A percentile compares a stretch with the other conserved stretches of the same genome.
phyloP scores from a whole-genome alignment of 768 basidiomycete species.

The Gelatoporia subvermispora region DNA sequence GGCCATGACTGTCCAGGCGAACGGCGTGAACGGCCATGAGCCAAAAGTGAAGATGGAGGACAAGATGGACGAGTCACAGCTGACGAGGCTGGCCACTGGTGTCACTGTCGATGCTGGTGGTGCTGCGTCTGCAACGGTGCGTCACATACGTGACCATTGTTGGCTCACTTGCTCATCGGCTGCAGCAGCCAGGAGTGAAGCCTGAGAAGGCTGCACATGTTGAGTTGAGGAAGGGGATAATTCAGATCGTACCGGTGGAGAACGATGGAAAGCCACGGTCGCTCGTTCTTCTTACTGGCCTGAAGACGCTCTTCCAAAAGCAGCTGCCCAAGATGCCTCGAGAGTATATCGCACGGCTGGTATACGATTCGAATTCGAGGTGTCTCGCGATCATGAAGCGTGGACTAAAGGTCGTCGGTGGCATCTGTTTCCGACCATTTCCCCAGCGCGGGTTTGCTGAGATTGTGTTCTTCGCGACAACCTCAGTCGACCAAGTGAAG shows the following conservation, averaged over 20 bases:
- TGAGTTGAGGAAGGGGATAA: constrained; percentile 79
- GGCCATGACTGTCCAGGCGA: constrained; percentile 33
- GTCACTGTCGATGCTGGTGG: constrained; percentile 68
- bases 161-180: background rate
- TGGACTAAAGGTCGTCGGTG: constrained; percentile 94
- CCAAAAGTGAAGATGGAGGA: constrained; percentile 68
- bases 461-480: constrained; percentile 98
- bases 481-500: constrained; percentile 96
- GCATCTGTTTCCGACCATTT: constrained; percentile 96
- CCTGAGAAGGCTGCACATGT: constrained; percentile 74
- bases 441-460: constrained; percentile 93
- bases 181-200: constrained; percentile 44
- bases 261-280: constrained; percentile 77
- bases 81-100: constrained; percentile 74
- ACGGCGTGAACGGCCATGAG: constrained; percentile 44
- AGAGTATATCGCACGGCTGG: constrained; percentile 95
- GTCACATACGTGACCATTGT: constrained; percentile 15
- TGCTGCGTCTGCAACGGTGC: constrained; percentile 42
- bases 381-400: constrained; percentile 91
- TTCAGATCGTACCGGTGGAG: constrained; percentile 77
- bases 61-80: constrained; percentile 72
- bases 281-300: constrained; percentile 82
- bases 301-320: constrained; percentile 95
- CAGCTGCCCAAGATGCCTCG: constrained; percentile 98
- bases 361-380: constrained; percentile 90